A percentile compares a stretch with the other conserved stretches of the same genome.
Conservation (phyloP, 2,329 filamentous ascomycete genomes). For the Hymenoscyphus albidus region DNA sequence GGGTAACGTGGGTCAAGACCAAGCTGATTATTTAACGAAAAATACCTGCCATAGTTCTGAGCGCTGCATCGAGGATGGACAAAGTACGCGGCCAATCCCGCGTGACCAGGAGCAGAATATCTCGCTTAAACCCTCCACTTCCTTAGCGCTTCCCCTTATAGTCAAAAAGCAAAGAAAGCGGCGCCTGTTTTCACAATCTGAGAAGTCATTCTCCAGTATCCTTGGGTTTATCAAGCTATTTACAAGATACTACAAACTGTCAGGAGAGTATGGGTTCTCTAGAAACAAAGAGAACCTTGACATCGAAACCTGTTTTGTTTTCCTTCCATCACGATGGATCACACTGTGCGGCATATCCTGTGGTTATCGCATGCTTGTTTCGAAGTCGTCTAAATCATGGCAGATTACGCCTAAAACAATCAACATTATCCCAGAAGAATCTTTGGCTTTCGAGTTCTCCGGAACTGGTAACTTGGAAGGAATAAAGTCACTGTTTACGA, state of each 20-base stretch:
- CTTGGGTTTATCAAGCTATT: neutral
- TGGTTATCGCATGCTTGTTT: neutral
- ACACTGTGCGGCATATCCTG: neutral
- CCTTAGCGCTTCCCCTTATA: neutral
- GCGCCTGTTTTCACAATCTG: neutral
- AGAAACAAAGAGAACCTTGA: neutral
- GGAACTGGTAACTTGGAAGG: neutral
- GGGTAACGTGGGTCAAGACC: neutral
- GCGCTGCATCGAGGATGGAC: neutral
- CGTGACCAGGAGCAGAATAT: neutral
- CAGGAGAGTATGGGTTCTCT: neutral
- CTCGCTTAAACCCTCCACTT: neutral
- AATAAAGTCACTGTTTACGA: neutral
- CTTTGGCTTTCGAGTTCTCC: neutral
- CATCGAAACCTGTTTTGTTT: neutral
- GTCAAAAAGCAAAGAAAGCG: neutral
- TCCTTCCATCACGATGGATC: neutral
- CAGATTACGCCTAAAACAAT: neutral
- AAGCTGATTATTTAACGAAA: neutral
- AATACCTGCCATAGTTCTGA: neutral
- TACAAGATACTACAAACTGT: neutral
- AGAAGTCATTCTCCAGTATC: neutral
- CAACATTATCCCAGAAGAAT: neutral
- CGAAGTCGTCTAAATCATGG: neutral
- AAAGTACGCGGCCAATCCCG: neutral